These are phyloP conservation scores for Dianthus caryophyllus DNA, from an alignment of 148 eudicot genomes.

Conservation along the genomic window DNA sequence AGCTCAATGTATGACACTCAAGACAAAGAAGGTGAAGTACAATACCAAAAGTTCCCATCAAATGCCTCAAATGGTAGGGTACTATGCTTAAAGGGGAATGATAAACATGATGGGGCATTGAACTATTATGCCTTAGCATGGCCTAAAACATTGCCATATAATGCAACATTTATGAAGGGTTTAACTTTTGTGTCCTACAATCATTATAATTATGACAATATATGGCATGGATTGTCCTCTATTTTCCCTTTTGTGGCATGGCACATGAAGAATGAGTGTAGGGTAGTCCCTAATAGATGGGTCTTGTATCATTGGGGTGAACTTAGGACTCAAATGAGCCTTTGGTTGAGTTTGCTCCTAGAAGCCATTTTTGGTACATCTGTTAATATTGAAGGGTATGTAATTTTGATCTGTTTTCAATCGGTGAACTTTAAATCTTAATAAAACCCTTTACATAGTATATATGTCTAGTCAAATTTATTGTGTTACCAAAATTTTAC, in stretches of 20 bases:
- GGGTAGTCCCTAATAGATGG: constrained; percentile 42
- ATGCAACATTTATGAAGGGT: constrained; percentile 52
- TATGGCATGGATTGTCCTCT: constrained; percentile 71
- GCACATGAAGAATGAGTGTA: constrained; percentile 52
- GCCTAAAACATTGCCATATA: constrained; percentile 47
- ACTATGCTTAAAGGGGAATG: constrained; percentile 59
- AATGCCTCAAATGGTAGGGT: constrained; percentile 45
- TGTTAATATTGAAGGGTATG: constrained; percentile 31
- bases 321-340: constrained; percentile 43
- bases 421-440: no score
- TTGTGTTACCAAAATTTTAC: not conserved
- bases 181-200: constrained; percentile 64
- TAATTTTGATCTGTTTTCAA: no score
- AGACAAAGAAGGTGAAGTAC: constrained; percentile 51
- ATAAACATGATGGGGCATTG: constrained; percentile 63
- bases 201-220: constrained; percentile 56
- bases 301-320: constrained; percentile 74
- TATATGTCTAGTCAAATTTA: no score
- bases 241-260: constrained; percentile 62
- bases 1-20: constrained; percentile 62
- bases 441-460: no score
- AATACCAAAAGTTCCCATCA: constrained; percentile 63
- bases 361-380: constrained; percentile 53
- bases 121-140: constrained; percentile 73
- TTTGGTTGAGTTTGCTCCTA: constrained; percentile 49